phyloP scores from a whole-genome alignment of 768 basidiomycete species.

The Mycena sanguinolenta region DNA sequence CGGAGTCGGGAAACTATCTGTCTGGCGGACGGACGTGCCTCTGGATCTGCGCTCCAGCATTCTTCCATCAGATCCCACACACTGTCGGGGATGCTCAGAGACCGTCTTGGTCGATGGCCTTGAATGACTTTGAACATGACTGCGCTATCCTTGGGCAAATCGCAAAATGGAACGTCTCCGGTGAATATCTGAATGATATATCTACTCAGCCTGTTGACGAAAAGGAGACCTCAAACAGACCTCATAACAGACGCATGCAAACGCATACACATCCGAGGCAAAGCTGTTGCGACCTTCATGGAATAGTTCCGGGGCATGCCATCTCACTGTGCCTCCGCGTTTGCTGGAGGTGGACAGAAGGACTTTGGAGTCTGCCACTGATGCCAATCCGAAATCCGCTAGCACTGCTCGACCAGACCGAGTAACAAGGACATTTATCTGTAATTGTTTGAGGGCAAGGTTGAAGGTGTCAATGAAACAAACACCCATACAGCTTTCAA shows the following conservation, averaged over 20 bases:
- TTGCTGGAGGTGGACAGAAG: slow-evolving; percentile 25
- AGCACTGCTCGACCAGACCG: slow-evolving; percentile 39
- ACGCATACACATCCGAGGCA: slow-evolving; percentile 46
- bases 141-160: too few relatives aligned
- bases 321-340: slow-evolving; percentile 39
- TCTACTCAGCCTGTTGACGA: too few relatives aligned
- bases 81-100: too few relatives aligned
- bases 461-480: slow-evolving; percentile 5
- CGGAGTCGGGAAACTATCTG: too few relatives aligned
- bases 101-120: too few relatives aligned
- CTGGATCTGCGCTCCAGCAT: too few relatives aligned
- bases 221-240: slow-evolving; percentile 12
- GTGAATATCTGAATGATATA: too few relatives aligned
- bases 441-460: not conserved
- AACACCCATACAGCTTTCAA: not conserved
- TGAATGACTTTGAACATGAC: too few relatives aligned
- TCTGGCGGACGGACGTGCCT: too few relatives aligned
- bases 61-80: too few relatives aligned
- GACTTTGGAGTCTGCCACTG: too few relatives aligned
- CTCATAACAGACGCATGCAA: slow-evolving; percentile 45
- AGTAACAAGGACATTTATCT: slow-evolving; percentile 37
- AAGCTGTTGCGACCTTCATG: slow-evolving; percentile 27
- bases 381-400: slow-evolving; percentile 45
- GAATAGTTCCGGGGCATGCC: slow-evolving; percentile 44
- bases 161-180: too few relatives aligned